A percentile compares a stretch with the other conserved stretches of the same genome.
Conservation (phyloP, 805 yeast genomes). For the Millerozyma miso region DNA sequence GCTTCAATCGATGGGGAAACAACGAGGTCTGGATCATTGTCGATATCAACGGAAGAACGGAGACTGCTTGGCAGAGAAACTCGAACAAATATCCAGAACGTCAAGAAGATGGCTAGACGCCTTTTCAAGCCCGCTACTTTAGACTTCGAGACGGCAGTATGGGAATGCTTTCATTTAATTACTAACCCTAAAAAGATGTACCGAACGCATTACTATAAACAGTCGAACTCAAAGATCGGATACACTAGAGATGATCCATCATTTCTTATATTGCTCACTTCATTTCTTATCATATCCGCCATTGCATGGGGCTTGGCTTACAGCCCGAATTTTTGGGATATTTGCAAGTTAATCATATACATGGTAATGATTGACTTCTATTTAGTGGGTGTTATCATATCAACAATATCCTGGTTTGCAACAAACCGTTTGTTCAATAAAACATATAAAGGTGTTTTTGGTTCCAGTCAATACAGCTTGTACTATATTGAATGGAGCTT, state of each 20-base stretch:
- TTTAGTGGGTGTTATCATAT: constrained; percentile 59
- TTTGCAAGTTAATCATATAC: constrained; percentile 63
- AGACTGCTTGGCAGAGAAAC: constrained; percentile 5
- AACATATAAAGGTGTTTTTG: constrained; percentile 17
- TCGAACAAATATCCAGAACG: constrained; percentile 14
- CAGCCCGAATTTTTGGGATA: constrained; percentile 56
- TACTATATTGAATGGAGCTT: constrained; percentile 81
- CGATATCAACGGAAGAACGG: constrained; percentile 14
- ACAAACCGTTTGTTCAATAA: constrained; percentile 61
- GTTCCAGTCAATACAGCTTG: constrained; percentile 18
- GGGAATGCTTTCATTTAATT: constrained; percentile 80
- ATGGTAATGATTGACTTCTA: constrained; percentile 86
- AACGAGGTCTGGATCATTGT: constrained; percentile 13
- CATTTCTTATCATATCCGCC: constrained; percentile 66
- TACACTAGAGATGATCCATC: constrained; percentile 95
- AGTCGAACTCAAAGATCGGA: constrained; percentile 48
- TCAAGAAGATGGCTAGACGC: constrained; percentile 30
- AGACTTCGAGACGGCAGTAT: constrained; percentile 88
- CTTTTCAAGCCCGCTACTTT: constrained; percentile 68
- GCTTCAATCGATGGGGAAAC: constrained; percentile 14
- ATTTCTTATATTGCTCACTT: constrained; percentile 68
- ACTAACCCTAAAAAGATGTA: constrained; percentile 78
- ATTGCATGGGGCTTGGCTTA: constrained; percentile 89
- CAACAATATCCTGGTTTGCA: constrained; percentile 71
- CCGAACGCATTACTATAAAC: constrained; percentile 67